phyloP scores from a whole-genome alignment of 139 green algal species.

The Microglena sp. region DNA sequence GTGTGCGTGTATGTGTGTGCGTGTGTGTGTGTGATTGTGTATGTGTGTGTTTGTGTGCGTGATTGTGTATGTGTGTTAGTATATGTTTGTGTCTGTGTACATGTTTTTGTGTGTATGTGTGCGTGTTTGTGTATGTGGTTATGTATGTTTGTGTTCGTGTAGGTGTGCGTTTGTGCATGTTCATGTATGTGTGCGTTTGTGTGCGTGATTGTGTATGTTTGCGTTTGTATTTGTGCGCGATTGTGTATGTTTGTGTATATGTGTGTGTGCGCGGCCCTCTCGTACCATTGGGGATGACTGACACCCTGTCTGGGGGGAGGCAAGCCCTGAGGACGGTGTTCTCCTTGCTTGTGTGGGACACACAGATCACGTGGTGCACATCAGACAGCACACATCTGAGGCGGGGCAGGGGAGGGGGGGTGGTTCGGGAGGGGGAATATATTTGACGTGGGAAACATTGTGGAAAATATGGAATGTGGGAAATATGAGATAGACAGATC shows the following conservation, averaged over 20 bases:
- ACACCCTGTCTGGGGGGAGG: constrained; percentile 74
- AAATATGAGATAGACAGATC: too few relatives aligned
- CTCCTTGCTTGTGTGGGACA: constrained; percentile 90
- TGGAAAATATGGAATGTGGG: too few relatives aligned
- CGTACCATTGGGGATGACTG: constrained; percentile 89
- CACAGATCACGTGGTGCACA: constrained; percentile 76
- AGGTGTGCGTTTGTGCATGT: neutral
- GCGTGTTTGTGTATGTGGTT: neutral
- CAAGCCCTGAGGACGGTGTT: constrained; percentile 91
- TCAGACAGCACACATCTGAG: constrained; percentile 56
- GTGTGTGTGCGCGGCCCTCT: neutral
- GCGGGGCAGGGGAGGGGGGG: neutral
- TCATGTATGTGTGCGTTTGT: neutral
- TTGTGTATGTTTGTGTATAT: constrained; percentile 1
- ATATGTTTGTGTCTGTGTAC: neutral
- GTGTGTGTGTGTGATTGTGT: neutral
- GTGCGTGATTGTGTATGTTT: too few relatives aligned
- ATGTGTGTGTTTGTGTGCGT: neutral
- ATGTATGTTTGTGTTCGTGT: too few relatives aligned
- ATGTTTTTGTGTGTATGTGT: neutral
- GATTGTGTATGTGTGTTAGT: too few relatives aligned
- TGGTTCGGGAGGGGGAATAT: neutral
- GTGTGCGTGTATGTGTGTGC: neutral
- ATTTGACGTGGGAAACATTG: neutral
- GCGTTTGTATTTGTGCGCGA: neutral